phyloP scores from a whole-genome alignment of 2,329 filamentous ascomycete genomes.

The Fusarium keratoplasticum region DNA sequence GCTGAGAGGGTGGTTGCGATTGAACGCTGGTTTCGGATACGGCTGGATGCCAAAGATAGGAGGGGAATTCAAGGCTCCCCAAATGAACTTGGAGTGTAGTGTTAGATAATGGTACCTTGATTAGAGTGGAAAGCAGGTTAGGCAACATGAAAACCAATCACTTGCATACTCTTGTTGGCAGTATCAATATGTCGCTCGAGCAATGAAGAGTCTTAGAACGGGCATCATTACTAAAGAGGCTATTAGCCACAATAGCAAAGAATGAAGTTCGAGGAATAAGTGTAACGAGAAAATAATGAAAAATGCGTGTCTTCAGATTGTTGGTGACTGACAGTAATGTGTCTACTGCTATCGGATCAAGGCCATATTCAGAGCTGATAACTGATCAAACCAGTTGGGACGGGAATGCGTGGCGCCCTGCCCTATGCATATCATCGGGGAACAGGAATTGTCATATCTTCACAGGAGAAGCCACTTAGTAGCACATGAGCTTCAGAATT shows the following conservation, averaged over 20 bases:
- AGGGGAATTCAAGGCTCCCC: constrained; percentile 5
- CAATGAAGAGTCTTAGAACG: background rate
- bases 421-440: no score
- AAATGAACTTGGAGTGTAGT: background rate
- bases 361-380: no score
- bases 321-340: background rate
- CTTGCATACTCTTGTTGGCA: background rate
- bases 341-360: background rate
- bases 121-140: background rate
- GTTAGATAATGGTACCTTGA: background rate
- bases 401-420: no score
- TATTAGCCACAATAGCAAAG: no score
- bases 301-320: background rate
- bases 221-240: no score
- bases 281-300: background rate
- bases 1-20: constrained; percentile 7
- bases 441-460: no score
- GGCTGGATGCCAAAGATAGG: background rate
- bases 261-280: no score
- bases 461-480: background rate
- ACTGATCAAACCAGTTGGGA: no score
- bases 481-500: background rate
- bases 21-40: constrained; percentile 10
- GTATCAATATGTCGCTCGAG: background rate
- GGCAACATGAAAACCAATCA: background rate